Conservation (phyloP, 2,329 filamentous ascomycete species). For the Penicillium sp. region DNA sequence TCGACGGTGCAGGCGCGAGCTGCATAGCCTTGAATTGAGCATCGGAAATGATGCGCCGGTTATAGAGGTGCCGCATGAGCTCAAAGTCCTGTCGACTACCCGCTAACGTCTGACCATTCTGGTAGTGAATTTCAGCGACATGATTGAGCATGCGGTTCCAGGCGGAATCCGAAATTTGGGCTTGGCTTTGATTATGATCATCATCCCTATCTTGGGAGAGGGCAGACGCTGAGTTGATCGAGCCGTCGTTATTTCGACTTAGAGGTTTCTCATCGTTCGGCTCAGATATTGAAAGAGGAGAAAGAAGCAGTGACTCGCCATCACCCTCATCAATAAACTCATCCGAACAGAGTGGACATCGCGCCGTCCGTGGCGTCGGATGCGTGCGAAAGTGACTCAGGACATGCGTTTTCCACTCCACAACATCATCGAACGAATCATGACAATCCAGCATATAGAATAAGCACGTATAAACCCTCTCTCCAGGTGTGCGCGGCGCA, state of each 20-base stretch:
- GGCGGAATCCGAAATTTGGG: conserved; percentile 20
- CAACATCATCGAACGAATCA: conserved; percentile 37
- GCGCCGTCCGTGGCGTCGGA: conserved; percentile 39
- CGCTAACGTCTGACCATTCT: conserved; percentile 41
- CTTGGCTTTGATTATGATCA: background rate
- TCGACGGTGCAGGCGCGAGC: conserved; percentile 37
- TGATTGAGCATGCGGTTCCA: conserved; percentile 47
- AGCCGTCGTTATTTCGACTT: background rate
- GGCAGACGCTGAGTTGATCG: background rate
- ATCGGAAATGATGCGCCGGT: conserved; percentile 41
- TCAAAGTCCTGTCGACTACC: conserved; percentile 44
- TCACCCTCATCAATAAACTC: conserved; percentile 18
- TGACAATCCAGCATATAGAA: conserved; percentile 48
- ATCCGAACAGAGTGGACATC: conserved; percentile 45
- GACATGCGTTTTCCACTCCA: conserved; percentile 46
- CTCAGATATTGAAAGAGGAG: background rate
- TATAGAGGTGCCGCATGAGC: conserved; percentile 48
- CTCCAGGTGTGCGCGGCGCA: background rate
- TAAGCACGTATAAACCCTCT: conserved; percentile 39
- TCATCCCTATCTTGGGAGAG: background rate
- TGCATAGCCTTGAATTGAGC: conserved; percentile 47
- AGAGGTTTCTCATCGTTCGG: background rate
- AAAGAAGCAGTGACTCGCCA: background rate
- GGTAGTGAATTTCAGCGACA: conserved; percentile 42
- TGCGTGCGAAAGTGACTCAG: conserved; percentile 46